phyloP scores from a whole-genome alignment of 2,329 filamentous ascomycete genomes.

The Endothia cerciana region DNA sequence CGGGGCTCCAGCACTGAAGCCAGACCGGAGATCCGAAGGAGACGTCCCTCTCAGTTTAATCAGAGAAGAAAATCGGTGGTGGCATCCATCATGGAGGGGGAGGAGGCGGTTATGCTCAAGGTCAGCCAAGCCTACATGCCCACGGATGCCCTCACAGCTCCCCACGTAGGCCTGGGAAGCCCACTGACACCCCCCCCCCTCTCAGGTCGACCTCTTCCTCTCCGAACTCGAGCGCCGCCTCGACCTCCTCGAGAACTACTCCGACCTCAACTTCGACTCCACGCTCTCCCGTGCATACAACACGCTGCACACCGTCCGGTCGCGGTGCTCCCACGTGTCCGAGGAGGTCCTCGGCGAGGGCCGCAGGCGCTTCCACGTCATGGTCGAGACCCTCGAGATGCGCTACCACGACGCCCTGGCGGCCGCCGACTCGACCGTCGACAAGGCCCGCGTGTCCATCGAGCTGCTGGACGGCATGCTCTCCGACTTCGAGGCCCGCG shows the following conservation, averaged over 20 bases:
- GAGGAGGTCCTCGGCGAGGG: constrained; percentile 89
- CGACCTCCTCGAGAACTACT: constrained; percentile 86
- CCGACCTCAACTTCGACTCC: constrained; percentile 80
- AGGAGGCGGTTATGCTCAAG: constrained; percentile 64
- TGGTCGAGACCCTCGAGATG: constrained; percentile 89
- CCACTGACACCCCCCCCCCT: not conserved
- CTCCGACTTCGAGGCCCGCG: constrained; percentile 80
- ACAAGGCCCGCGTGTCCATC: constrained; percentile 88
- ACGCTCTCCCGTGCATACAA: constrained; percentile 84
- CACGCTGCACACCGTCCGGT: constrained; percentile 83
- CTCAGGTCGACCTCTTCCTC: constrained; percentile 77
- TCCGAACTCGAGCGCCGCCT: constrained; percentile 84
- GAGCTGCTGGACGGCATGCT: constrained; percentile 85
- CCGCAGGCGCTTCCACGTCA: constrained; percentile 78
- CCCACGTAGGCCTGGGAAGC: too few species aligned
- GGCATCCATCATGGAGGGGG: constrained; percentile 63
- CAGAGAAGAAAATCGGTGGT: constrained; percentile 61
- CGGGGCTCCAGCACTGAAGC: constrained; percentile 31
- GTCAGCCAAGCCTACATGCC: constrained; percentile 38
- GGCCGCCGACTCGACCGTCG: constrained; percentile 83
- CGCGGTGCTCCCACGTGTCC: constrained; percentile 86
- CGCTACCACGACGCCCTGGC: constrained; percentile 85
- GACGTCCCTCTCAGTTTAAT: constrained; percentile 62
- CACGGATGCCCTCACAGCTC: not conserved
- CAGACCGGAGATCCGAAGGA: constrained; percentile 44